phyloP scores from a whole-genome alignment of 495 filamentous ascomycete species.

The Podospora pseudopauciseta region DNA sequence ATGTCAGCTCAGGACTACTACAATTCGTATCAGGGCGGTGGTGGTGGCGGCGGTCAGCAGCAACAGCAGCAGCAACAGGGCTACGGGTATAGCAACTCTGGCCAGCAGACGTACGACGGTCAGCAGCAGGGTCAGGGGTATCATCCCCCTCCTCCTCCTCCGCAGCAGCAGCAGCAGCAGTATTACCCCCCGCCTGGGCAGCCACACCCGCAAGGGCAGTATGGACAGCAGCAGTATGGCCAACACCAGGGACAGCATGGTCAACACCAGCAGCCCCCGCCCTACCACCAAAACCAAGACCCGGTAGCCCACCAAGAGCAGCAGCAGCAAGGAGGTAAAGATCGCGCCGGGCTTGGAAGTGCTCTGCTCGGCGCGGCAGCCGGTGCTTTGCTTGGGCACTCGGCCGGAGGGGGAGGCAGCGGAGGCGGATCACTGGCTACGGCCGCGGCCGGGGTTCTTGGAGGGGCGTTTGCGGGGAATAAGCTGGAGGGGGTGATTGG shows the following conservation, averaged over 20 bases:
- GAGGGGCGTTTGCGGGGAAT: neutral
- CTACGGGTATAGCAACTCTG: neutral
- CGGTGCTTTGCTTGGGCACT: neutral
- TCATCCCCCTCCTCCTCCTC: neutral
- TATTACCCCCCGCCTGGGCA: neutral
- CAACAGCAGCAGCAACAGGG: neutral
- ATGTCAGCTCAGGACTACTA: neutral
- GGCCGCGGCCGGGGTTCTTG: neutral
- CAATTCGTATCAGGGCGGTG: neutral
- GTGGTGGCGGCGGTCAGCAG: too few relatives aligned
- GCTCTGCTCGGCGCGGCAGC: neutral
- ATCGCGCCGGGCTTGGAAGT: neutral
- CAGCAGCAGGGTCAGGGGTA: neutral
- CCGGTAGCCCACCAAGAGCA: neutral
- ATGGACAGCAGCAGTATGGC: neutral
- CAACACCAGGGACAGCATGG: neutral
- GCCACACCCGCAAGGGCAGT: neutral
- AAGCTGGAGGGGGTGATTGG: neutral
- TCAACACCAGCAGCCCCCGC: neutral
- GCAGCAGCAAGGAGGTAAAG: neutral
- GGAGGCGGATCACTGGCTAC: neutral
- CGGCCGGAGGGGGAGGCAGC: too few relatives aligned
- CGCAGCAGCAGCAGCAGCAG: neutral
- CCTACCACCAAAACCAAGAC: neutral
- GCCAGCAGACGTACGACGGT: neutral